These are phyloP conservation scores for Gastroboletus turbinatus DNA, from an alignment of 1,284 basidiomycete species.

Conservation along the genomic window DNA sequence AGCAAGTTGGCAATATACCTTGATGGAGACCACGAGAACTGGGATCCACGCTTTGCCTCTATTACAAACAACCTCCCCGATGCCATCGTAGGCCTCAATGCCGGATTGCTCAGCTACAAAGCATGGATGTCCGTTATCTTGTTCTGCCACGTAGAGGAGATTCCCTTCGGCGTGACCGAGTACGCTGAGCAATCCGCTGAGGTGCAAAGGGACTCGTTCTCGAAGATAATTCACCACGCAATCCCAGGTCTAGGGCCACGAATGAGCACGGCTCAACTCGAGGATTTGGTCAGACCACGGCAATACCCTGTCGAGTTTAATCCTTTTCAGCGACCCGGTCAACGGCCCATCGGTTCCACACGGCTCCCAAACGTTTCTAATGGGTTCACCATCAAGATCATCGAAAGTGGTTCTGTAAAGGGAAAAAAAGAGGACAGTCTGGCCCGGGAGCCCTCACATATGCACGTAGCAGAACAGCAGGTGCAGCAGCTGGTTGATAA, in stretches of 20 bases:
- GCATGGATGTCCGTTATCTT: slow-evolving; percentile 37
- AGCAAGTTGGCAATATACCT: slow-evolving; percentile 35
- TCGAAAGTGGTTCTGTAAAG: slow-evolving; percentile 25
- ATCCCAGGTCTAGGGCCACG: slow-evolving; percentile 25
- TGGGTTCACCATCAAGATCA: slow-evolving; percentile 38
- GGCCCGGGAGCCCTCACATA: background rate
- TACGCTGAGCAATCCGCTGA: slow-evolving; percentile 43
- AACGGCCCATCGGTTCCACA: slow-evolving; percentile 31
- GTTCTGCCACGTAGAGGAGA: slow-evolving; percentile 26
- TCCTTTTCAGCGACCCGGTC: slow-evolving; percentile 41
- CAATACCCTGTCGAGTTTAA: slow-evolving; percentile 37
- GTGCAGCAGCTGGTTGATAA: slow-evolving; percentile 16
- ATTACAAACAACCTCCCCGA: slow-evolving; percentile 29
- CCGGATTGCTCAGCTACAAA: slow-evolving; percentile 39
- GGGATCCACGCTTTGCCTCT: slow-evolving; percentile 30
- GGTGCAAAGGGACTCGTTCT: slow-evolving; percentile 30
- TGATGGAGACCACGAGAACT: slow-evolving; percentile 31
- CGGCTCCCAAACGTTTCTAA: slow-evolving; percentile 39
- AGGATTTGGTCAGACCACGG: slow-evolving; percentile 27
- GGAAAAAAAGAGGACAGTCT: background rate
- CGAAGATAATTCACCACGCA: slow-evolving; percentile 28
- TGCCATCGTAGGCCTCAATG: slow-evolving; percentile 40
- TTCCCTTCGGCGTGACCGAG: slow-evolving; percentile 43
- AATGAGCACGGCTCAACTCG: slow-evolving; percentile 23
- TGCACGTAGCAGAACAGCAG: background rate